Evolutionary conservation across 2,329 filamentous ascomycete genomes (phyloP), one percentile per base, ranked within the genome.

Genomic region (Fusarium buxicola): DNA sequence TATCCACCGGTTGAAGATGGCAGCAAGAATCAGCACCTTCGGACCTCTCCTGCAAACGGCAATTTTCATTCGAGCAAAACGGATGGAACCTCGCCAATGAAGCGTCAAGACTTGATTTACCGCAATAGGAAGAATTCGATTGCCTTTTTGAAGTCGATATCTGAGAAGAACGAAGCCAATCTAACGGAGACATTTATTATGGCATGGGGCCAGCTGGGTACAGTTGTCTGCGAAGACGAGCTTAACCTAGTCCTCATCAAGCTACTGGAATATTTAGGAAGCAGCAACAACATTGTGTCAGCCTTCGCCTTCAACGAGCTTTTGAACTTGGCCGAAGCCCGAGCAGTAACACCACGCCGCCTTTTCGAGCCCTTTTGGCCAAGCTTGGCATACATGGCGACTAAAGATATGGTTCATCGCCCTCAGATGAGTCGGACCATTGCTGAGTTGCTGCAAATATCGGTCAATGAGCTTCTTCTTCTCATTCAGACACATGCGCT

Each of bases 281-380:
- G 95, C 76, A 82, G 86, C 36, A 97, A 96, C 73, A 85, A 86
- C 34, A 85, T 97, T 28, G 82, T 96, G 8, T 92, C 89, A 49
- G 90, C 89, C 5, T 86, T 93, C 63, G 92, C 94, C 4, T 95
- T 93, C 73, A 90, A 91, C 65, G 94, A 97, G 76, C 80, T 97
- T 34, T 82, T 90, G 16, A 88, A 87, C 58, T 82, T 98, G 44
- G 90, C 93, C 2, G 84, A 89, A 47, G 80, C 82, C 43, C 84
- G 88, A 35, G 81, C 82, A 4, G 81, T 86, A 32, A 89, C 86
- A 2, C 84, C 89, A 2, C 82, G 84, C 25, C 86, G 88, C 13
- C 80, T 99, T 1, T 89, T 98, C 54, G 87, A 89, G 52, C 93
- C 94, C 1, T 98, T 93, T 74, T 98, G 94, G 94, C 87, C 88